phyloP scores from a whole-genome alignment of 352 stramenopile genomes.

The Globisporangium rhizosaccharum region DNA sequence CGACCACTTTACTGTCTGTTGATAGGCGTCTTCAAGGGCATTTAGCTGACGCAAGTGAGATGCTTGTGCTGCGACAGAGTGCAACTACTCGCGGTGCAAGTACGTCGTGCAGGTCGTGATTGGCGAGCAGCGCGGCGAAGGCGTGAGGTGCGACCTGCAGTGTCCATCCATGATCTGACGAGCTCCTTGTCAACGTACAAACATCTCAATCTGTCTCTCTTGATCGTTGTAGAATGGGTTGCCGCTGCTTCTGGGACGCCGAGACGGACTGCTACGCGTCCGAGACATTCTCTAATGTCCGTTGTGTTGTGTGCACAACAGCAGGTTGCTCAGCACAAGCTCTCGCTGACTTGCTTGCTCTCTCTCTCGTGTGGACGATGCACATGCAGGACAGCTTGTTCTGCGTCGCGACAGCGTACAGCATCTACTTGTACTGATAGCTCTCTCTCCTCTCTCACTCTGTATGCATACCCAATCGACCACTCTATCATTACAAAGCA shows the following conservation, averaged over 20 bases:
- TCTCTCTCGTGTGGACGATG: neutral
- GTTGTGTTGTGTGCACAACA: neutral
- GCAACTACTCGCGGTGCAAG: slow-evolving; percentile 85
- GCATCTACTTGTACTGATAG: slow-evolving; percentile 82
- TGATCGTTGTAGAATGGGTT: slow-evolving; percentile 63
- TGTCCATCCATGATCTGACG: no score
- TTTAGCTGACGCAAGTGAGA: neutral
- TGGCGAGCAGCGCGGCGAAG: slow-evolving; percentile 84
- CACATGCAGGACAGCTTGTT: slow-evolving; percentile 80
- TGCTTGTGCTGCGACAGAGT: slow-evolving; percentile 11
- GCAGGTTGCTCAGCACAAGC: neutral
- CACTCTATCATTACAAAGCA: neutral
- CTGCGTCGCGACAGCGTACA: slow-evolving; percentile 86
- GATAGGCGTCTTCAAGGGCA: neutral
- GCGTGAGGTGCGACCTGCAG: slow-evolving; percentile 46
- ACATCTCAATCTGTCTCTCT: neutral
- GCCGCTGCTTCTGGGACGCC: slow-evolving; percentile 87
- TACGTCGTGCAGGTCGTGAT: slow-evolving; percentile 91
- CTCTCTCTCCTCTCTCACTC: neutral
- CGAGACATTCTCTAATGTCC: slow-evolving; percentile 86
- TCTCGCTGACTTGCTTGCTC: neutral
- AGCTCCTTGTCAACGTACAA: neutral
- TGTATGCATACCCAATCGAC: neutral
- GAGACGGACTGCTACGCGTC: slow-evolving; percentile 88
- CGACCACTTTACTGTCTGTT: neutral